Base-by-base conservation (phyloP, 805 yeast genomes). In the Myxozyma lipomycoides region DNA sequence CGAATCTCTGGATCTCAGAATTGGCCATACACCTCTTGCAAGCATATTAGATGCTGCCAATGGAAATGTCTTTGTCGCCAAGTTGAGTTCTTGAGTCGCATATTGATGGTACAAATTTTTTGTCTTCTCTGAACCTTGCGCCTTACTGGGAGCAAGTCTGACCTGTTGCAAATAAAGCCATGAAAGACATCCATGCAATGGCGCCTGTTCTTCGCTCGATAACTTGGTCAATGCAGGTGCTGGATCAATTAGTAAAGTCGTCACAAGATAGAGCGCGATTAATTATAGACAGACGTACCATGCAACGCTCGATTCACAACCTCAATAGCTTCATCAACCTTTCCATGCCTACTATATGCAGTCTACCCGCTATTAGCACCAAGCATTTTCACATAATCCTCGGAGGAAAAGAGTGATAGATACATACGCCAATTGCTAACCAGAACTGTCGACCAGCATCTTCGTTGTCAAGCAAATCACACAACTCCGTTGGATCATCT, bases 401-500 rank as follows among this genome's bases (percentile, higher is more conserved):
- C n/a, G n/a, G n/a, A 6, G 12, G 15, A 28, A 12, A 12, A n/a
- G 15, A n/a, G 12, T 10, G 18, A 18, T 2, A 2, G 15, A 35
- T 35, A 51, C 62, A 6, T 57, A 60, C 64, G 1, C 95, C 90
- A 55, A 90, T 81, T 21, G 84, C 77, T 18, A 87, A 69, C 98
- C 98, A 93, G 69, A 81, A 86, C 63, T 83, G 82, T 48, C 77
- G 73, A 21, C 78, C 81, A 44, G 91, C 83, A 49, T 78, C 79
- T 70, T 93, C 98, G 58, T 85, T 86, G 55, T 85, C 84, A 56
- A 93, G 72, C 55, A 91, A 77, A 24, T 79, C 78, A 58, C 85
- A 81, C 56, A 93, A 74, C 63, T 93, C 98, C 40, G 80, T 76
- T 3, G 96, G 86, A 66, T 91, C 96, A 21, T 86, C 95, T 3